Conservation (phyloP, 345 rosid genomes). For the Moringa oleifera region DNA sequence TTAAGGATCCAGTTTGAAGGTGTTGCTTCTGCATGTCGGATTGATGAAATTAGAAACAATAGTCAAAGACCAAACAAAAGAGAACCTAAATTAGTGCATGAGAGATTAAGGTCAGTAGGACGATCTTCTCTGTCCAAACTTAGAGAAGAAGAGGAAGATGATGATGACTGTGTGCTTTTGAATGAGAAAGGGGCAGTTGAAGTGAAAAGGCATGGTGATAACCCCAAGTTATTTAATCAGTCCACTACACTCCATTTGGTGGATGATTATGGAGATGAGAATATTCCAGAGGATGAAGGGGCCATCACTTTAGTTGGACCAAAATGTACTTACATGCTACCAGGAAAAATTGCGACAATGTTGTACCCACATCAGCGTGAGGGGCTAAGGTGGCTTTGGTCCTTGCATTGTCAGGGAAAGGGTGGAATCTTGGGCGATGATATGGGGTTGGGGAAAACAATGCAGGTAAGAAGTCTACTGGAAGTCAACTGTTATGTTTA, state of each 20-base stretch:
- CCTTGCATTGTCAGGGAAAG: conserved; percentile 77
- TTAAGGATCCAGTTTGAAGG: conserved; percentile 7
- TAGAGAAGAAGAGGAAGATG: conserved; percentile 37
- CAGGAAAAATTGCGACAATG: conserved; percentile 52
- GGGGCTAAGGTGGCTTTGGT: conserved; percentile 94
- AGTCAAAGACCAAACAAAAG: conserved; percentile 21
- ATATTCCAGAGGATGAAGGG: conserved; percentile 34
- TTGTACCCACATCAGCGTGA: conserved; percentile 85
- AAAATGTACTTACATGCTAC: conserved; percentile 44
- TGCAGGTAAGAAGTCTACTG: conserved; percentile 61
- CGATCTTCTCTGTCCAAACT: conserved; percentile 29
- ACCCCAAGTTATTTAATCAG: conserved; percentile 24
- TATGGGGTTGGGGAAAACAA: conserved; percentile 99
- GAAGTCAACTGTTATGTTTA: conserved; percentile 1
- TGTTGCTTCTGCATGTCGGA: conserved; percentile 19
- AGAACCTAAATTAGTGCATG: conserved; percentile 25
- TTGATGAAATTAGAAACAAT: conserved; percentile 21
- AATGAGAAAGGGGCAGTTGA: conserved; percentile 24
- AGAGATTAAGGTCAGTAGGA: conserved; percentile 35
- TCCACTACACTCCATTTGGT: conserved; percentile 18
- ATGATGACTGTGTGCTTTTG: conserved; percentile 41
- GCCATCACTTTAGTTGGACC: conserved; percentile 48
- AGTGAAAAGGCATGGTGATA: conserved; percentile 19
- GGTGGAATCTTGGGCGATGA: conserved; percentile 99
- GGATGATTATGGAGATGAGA: conserved; percentile 35